Conservation (phyloP, 305 asterid species). For the Ruellia speciosa region DNA sequence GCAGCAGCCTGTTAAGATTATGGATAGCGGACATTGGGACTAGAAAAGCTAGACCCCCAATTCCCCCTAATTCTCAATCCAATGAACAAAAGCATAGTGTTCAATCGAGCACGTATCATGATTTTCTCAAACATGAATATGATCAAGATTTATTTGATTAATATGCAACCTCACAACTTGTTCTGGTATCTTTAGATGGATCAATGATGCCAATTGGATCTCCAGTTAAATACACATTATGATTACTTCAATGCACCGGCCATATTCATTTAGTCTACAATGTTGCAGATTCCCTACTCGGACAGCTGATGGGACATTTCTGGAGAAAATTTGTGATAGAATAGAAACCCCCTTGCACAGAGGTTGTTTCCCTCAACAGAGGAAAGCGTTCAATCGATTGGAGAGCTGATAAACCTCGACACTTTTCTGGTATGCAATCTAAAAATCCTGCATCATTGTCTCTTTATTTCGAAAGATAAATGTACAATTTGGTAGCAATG, state of each 20-base stretch:
- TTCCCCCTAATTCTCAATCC: conserved; percentile 84
- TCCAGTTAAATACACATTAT: conserved; percentile 71
- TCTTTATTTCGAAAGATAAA: conserved; percentile 11
- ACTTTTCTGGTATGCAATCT: conserved; percentile 69
- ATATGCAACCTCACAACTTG: conserved; percentile 81
- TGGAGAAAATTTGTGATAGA: conserved; percentile 83
- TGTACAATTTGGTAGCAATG: conserved; percentile 9
- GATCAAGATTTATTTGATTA: conserved; percentile 81
- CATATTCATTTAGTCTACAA: conserved; percentile 79
- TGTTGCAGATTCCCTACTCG: conserved; percentile 92
- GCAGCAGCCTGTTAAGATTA: conserved; percentile 62
- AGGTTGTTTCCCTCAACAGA: conserved; percentile 71
- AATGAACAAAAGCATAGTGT: conserved; percentile 63
- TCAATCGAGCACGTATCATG: conserved; percentile 88
- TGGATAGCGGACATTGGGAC: conserved; percentile 91
- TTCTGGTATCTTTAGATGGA: conserved; percentile 83
- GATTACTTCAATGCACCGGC: conserved; percentile 67
- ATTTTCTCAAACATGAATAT: conserved; percentile 85
- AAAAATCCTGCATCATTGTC: conserved; percentile 16
- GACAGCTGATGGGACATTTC: conserved; percentile 68
- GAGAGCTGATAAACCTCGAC: conserved; percentile 90
- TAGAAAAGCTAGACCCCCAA: conserved; percentile 69
- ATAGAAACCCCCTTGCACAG: conserved; percentile 98
- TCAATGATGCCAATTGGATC: conserved; percentile 55
- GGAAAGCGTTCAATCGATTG: conserved; percentile 90